These are phyloP conservation scores for Rosa persica DNA, from an alignment of 306 rosid species.

Conservation along the genomic window DNA sequence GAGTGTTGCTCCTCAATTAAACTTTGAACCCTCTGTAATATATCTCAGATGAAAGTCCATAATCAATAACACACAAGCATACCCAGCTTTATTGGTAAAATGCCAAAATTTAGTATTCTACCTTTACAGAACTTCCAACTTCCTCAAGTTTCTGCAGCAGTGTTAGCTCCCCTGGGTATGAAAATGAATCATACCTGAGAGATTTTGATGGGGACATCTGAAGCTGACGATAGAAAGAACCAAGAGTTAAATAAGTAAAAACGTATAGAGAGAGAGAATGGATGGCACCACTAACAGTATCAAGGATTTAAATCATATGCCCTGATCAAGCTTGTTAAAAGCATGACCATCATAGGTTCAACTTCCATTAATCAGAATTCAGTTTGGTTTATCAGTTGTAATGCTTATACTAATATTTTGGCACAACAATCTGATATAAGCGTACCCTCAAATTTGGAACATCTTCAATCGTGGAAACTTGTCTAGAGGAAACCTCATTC, in stretches of 20 bases:
- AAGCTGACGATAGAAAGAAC: constrained; percentile 20
- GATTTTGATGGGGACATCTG: constrained; percentile 70
- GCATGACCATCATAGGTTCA: neutral
- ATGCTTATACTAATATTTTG: neutral
- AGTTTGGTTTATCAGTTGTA: neutral
- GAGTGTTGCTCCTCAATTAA: constrained; percentile 61
- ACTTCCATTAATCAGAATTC: neutral
- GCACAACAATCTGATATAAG: constrained; percentile 8
- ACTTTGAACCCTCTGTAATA: constrained; percentile 70
- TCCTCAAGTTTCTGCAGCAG: constrained; percentile 87
- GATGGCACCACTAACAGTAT: constrained; percentile 2
- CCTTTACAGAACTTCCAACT: constrained; percentile 90
- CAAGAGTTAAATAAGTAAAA: neutral
- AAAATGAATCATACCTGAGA: constrained; percentile 44
- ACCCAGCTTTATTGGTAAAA: neutral
- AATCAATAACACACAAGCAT: constrained; percentile 29
- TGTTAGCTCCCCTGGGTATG: constrained; percentile 51
- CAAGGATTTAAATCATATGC: neutral
- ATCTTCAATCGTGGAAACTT: constrained; percentile 55
- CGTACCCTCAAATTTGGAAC: constrained; percentile 54
- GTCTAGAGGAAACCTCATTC: constrained; percentile 54
- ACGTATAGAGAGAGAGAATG: neutral
- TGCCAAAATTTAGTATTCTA: constrained; percentile 25
- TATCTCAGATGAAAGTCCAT: constrained; percentile 20
- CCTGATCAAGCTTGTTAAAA: constrained; percentile 1